Evolutionary conservation across 192 early-diverging fungal species (phyloP), one percentile per base, ranked within the genome.

Genomic region (Gonapodya sp.): DNA sequence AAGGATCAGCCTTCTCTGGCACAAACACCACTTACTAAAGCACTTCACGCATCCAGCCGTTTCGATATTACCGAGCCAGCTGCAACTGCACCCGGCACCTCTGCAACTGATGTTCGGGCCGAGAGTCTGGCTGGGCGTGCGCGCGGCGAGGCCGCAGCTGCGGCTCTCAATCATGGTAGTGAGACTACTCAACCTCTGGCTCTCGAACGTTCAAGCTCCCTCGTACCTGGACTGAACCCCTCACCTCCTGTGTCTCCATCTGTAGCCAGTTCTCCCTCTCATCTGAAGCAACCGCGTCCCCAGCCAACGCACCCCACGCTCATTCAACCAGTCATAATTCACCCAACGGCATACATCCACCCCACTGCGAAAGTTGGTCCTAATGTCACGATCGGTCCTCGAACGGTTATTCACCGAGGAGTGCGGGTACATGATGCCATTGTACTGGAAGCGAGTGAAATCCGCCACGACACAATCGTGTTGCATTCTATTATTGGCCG

Each of bases 341-440:
- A 99, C 84, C 96, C 96, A 24, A 94, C 93, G 31, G 97, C 97
- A 18, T 88, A 94, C 77, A 84, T 99, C 73, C 94, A 99, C 88
- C 95, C 97, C 35, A 92, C 92, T 35, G 95, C 96, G 36, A 95
- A 93, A 84, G 92, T 99, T 80, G 97, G 97, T 18, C 97, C 97
- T 79, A 97, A 99, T 86, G 96, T 97, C 2, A 94, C 94, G 35
- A 94, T 99, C 81, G 96, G 96, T 32, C 94, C 95, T 31, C 95
- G 96, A 79, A 95, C 89, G 8, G 84, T 92, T 32, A 89, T 99
- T 73, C 95, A 94, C 78, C 93, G 94, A 73, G 97, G 97, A 75
- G 95, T 95, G 8, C 95, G 97, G 82, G 91, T 99, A 82, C 92
- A 94, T 83, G 94, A 99, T 88, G 87, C 96, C 46, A 95, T 99